phyloP scores from a whole-genome alignment of 805 yeast species.

The Maudiozyma turicensis region DNA sequence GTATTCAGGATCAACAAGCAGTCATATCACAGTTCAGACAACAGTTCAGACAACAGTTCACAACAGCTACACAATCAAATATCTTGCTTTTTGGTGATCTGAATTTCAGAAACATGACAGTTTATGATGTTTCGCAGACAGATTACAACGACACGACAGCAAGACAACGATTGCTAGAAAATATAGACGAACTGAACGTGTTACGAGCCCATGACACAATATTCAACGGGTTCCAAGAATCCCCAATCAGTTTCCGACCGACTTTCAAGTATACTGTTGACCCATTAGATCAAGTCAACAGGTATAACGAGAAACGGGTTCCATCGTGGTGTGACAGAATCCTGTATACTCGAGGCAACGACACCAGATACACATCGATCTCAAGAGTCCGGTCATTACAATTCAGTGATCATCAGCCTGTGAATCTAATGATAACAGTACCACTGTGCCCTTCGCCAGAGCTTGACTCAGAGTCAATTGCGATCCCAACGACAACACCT shows the following conservation, averaged over 20 bases:
- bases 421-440: constrained; percentile 37
- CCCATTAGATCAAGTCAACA: constrained; percentile 34
- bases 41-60: constrained; percentile 9
- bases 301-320: constrained; percentile 46
- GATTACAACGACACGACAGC: constrained; percentile 10
- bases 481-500: not conserved
- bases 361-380: constrained; percentile 39
- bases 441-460: constrained; percentile 1
- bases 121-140: constrained; percentile 9
- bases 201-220: constrained; percentile 30
- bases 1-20: constrained; percentile 45
- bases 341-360: constrained; percentile 35
- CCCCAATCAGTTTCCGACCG: constrained; percentile 58
- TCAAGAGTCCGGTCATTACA: constrained; percentile 29
- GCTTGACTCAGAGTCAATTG: not conserved
- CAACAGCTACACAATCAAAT: constrained; percentile 50
- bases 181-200: constrained; percentile 29
- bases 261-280: constrained; percentile 53
- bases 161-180: constrained; percentile 15
- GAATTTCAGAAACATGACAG: constrained; percentile 53
- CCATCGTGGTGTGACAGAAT: constrained; percentile 94
- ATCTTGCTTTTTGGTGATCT: constrained; percentile 76
- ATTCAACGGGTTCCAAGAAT: constrained; percentile 59
- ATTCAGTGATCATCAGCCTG: constrained; percentile 78
- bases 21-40: constrained; percentile 43